phyloP scores from a whole-genome alignment of 1,284 basidiomycete species.

The Exsudoporus floridanus region DNA sequence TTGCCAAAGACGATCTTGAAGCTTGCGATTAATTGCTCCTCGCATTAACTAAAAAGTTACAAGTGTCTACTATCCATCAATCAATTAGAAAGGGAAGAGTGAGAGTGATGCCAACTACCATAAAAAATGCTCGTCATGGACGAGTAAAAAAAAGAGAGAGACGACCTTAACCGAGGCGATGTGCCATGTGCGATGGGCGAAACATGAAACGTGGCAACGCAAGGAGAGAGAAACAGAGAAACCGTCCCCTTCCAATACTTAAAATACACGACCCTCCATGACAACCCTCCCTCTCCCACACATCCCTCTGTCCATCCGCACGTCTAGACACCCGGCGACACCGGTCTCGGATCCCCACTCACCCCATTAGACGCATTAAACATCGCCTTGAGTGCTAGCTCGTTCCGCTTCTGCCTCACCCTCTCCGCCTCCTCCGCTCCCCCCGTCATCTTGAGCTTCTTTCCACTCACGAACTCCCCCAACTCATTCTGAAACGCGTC shows the following conservation, averaged over 20 bases:
- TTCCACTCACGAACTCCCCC: constrained; percentile 76
- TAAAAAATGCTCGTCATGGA: background rate
- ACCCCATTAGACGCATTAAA: constrained; percentile 46
- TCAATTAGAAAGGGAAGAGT: background rate
- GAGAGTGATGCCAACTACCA: no score
- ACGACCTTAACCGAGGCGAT: background rate
- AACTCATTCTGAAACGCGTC: constrained; percentile 86
- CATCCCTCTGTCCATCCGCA: background rate
- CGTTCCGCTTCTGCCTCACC: constrained; percentile 79
- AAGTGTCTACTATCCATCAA: no score
- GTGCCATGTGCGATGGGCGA: background rate
- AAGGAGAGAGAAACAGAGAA: background rate
- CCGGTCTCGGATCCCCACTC: constrained; percentile 6
- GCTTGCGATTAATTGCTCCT: no score
- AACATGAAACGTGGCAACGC: constrained; percentile 8
- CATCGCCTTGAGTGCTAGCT: constrained; percentile 85
- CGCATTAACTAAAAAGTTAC: no score
- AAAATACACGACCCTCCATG: constrained; percentile 1
- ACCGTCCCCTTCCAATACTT: constrained; percentile 4
- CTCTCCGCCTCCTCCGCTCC: constrained; percentile 90
- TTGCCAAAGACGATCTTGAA: no score
- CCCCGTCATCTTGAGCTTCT: constrained; percentile 91
- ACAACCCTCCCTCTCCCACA: background rate
- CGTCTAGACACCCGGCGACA: constrained; percentile 10
- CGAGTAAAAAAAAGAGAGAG: background rate